phyloP scores from a whole-genome alignment of 192 early-diverging fungal genomes.

The Hyaloraphidium curvatum region DNA sequence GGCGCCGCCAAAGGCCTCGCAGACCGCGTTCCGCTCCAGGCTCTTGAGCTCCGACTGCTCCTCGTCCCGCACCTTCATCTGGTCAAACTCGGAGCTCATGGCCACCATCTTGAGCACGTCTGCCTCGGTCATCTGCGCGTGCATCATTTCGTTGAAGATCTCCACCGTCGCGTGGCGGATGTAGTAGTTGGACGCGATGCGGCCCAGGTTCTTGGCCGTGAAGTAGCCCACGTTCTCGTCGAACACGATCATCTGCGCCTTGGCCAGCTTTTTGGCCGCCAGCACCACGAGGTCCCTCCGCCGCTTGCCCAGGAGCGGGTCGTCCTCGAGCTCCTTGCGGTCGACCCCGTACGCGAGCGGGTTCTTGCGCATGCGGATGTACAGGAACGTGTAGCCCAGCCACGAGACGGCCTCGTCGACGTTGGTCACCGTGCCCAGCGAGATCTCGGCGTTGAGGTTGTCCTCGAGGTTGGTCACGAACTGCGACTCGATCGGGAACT shows the following conservation, averaged over 20 bases:
- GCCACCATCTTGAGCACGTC: conserved; percentile 80
- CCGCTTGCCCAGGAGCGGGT: conserved; percentile 56
- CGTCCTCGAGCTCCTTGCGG: conserved; percentile 50
- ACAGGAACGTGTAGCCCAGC: conserved; percentile 95
- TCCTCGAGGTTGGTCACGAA: conserved; percentile 74
- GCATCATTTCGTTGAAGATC: conserved; percentile 67
- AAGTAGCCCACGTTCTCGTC: conserved; percentile 65
- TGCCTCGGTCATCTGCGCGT: conserved; percentile 78
- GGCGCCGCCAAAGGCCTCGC: conserved; percentile 62
- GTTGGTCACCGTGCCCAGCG: conserved; percentile 85
- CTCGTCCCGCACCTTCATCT: conserved; percentile 78
- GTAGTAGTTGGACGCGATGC: conserved; percentile 86
- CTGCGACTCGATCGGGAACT: conserved; percentile 88
- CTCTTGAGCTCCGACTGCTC: conserved; percentile 66
- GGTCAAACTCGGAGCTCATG: conserved; percentile 79
- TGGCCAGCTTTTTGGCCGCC: conserved; percentile 53
- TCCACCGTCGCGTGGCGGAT: conserved; percentile 73
- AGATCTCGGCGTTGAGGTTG: conserved; percentile 95
- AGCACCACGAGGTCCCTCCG: conserved; percentile 59
- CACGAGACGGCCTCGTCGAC: conserved; percentile 88
- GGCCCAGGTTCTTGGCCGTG: conserved; percentile 74
- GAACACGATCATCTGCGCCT: conserved; percentile 87
- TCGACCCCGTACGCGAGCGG: conserved; percentile 84
- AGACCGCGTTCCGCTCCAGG: conserved; percentile 51
- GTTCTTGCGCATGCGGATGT: conserved; percentile 88